Evolutionary conservation across 768 basidiomycete genomes (phyloP).

Genomic region (Epithele typhae): DNA sequence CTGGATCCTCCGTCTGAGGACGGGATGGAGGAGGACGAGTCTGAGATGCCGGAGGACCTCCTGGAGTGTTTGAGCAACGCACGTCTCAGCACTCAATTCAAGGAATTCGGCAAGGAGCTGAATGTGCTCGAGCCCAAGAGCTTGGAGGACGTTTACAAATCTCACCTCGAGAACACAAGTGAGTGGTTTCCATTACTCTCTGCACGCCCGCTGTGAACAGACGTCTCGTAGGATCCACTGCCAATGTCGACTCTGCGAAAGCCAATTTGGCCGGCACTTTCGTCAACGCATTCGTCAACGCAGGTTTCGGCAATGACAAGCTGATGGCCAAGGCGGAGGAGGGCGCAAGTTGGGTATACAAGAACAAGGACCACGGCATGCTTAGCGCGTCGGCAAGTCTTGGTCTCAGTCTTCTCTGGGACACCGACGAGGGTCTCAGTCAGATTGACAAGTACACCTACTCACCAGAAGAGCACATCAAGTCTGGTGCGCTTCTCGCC

Average conservation of each 20-base stretch:
- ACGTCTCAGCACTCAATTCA: slow-evolving; percentile 79
- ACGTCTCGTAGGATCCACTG: slow-evolving; percentile 47
- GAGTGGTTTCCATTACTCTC: slow-evolving; percentile 18
- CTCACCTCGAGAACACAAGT: slow-evolving; percentile 90
- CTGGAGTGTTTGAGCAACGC: slow-evolving; percentile 84
- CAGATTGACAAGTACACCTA: slow-evolving; percentile 98
- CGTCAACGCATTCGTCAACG: slow-evolving; percentile 98
- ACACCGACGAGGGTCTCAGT: slow-evolving; percentile 88
- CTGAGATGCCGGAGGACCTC: slow-evolving; percentile 76
- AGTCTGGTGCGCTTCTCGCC: slow-evolving; percentile 93
- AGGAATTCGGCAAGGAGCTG: slow-evolving; percentile 89
- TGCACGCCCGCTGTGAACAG: background rate
- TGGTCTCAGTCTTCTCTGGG: slow-evolving; percentile 92
- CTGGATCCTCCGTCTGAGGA: slow-evolving; percentile 55
- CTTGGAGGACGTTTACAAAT: slow-evolving; percentile 96
- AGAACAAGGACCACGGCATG: slow-evolving; percentile 99
- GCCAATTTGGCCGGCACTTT: slow-evolving; percentile 96
- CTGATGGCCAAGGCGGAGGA: slow-evolving; percentile 96
- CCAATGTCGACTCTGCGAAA: slow-evolving; percentile 88
- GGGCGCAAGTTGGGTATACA: slow-evolving; percentile 98
- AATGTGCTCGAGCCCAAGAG: slow-evolving; percentile 87
- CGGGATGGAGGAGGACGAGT: slow-evolving; percentile 45
- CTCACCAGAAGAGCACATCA: slow-evolving; percentile 93
- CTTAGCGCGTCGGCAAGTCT: slow-evolving; percentile 94
- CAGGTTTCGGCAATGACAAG: slow-evolving; percentile 97